A percentile compares a stretch with the other conserved stretches of the same genome.
These are phyloP conservation scores for Fraxinus ornus DNA, from an alignment of 305 asterid species.

Conservation along the genomic window DNA sequence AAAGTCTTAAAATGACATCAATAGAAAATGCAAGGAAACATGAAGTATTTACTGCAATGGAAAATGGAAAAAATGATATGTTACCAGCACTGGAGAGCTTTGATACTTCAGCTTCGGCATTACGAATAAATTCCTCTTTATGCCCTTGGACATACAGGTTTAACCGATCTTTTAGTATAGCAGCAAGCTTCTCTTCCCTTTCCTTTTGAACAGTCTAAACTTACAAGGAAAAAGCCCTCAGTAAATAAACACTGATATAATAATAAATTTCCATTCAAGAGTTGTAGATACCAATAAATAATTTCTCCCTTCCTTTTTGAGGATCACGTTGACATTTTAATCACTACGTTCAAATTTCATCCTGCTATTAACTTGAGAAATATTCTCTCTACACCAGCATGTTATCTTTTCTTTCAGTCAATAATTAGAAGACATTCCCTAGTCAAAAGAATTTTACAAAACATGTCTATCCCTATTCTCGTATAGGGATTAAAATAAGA, in stretches of 20 bases:
- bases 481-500: not conserved
- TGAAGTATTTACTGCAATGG: not conserved
- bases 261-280: not conserved
- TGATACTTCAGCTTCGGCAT: constrained; percentile 83
- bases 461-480: not conserved
- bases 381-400: not conserved
- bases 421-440: not conserved
- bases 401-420: not conserved
- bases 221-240: constrained; percentile 26
- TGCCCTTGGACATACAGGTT: constrained; percentile 87
- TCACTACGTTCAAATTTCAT: not conserved
- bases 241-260: constrained; percentile 4
- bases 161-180: constrained; percentile 71
- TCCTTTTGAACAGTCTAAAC: constrained; percentile 81
- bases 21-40: constrained; percentile 20
- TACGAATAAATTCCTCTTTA: constrained; percentile 71
- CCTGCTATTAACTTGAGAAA: not conserved
- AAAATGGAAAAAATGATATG: constrained; percentile 9
- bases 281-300: not conserved
- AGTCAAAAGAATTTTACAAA: not conserved
- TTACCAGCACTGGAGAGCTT: constrained; percentile 91
- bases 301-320: not conserved
- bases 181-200: constrained; percentile 93
- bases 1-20: not conserved
- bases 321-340: not conserved